Evolutionary conservation across 139 green algal species (phyloP).

Genomic region (Volvox africanus): DNA sequence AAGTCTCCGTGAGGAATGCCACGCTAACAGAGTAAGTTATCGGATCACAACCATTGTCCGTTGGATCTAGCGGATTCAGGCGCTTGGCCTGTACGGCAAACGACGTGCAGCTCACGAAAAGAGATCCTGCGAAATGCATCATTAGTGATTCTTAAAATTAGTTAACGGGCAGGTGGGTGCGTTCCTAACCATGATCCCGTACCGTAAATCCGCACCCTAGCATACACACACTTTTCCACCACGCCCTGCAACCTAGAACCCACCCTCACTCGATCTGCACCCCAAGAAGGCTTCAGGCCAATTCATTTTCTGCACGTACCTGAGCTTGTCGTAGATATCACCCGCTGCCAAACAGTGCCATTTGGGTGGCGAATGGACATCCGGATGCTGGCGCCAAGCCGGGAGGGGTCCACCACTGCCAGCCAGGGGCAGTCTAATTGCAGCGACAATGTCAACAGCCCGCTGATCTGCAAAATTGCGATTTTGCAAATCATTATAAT

Average conservation of each 20-base stretch:
- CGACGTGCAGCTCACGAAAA: conserved; percentile 17
- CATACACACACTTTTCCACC: too few species aligned
- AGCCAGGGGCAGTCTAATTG: conserved; percentile 40
- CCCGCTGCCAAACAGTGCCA: background rate
- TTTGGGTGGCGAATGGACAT: background rate
- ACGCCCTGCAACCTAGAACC: too few species aligned
- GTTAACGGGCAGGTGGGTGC: too few species aligned
- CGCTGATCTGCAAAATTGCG: conserved; percentile 10
- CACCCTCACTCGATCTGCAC: too few species aligned
- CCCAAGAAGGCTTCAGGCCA: too few species aligned
- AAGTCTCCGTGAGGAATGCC: conserved; percentile 16
- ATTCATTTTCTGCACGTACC: background rate
- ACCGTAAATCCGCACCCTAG: too few species aligned
- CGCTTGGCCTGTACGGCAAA: conserved; percentile 16
- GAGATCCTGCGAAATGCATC: background rate
- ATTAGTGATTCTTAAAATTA: too few species aligned
- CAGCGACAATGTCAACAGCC: conserved; percentile 18
- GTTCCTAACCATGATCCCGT: too few species aligned
- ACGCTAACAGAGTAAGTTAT: conserved; percentile 10
- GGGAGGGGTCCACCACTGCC: conserved; percentile 1
- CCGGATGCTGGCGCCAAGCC: background rate
- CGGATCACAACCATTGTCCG: conserved; percentile 21
- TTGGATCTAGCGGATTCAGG: background rate
- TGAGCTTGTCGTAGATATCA: background rate
- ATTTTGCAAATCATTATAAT: too few species aligned